These are phyloP conservation scores for Physcia stellaris DNA, from an alignment of 495 filamentous ascomycete species.

Conservation along the genomic window DNA sequence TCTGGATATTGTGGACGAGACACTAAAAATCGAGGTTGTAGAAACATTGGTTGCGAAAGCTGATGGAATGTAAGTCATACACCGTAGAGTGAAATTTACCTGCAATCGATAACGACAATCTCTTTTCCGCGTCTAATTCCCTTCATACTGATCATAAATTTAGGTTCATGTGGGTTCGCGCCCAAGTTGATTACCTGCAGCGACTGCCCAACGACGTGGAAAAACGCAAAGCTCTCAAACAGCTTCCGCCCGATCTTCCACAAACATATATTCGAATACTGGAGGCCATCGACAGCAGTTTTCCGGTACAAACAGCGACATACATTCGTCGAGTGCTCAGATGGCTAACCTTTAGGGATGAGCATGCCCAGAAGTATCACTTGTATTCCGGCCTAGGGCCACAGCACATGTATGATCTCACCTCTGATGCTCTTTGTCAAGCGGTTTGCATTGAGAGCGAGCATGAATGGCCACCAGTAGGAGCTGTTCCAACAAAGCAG, in stretches of 20 bases:
- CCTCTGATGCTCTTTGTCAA: neutral
- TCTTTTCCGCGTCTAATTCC: too few relatives aligned
- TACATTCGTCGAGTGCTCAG: neutral
- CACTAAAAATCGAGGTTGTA: neutral
- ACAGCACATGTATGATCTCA: too few relatives aligned
- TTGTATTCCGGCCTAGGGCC: too few relatives aligned
- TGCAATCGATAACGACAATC: neutral
- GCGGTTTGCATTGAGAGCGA: slow-evolving; percentile 1
- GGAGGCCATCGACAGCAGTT: slow-evolving; percentile 1
- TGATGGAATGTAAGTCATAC: slow-evolving; percentile 1
- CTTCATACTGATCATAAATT: too few relatives aligned
- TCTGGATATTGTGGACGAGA: neutral
- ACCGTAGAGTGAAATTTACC: neutral
- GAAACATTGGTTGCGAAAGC: neutral
- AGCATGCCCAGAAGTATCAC: too few relatives aligned
- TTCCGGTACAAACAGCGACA: neutral
- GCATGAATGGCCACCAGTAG: neutral
- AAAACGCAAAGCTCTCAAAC: slow-evolving; percentile 1
- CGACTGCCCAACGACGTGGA: slow-evolving; percentile 4
- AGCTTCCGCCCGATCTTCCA: slow-evolving; percentile 2
- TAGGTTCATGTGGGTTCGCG: slow-evolving; percentile 3
- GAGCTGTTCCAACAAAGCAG: neutral
- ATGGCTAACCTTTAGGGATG: neutral
- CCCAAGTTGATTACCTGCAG: slow-evolving; percentile 4
- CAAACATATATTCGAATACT: slow-evolving; percentile 6